phyloP scores from a whole-genome alignment of 129 eudicot species.

The Kitagawia praeruptora region DNA sequence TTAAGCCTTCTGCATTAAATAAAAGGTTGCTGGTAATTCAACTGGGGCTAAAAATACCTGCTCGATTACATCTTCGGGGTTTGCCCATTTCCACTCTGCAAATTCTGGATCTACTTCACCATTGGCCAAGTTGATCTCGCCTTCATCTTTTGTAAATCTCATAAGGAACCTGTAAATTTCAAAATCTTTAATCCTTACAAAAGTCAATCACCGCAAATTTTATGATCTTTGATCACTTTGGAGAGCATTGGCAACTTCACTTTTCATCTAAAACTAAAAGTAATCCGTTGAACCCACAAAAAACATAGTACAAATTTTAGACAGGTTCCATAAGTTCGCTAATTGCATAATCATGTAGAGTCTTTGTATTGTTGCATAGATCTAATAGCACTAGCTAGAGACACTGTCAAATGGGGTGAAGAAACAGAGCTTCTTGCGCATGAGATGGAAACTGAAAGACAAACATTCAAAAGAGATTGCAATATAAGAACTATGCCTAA shows the following conservation, averaged over 20 bases:
- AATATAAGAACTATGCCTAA: neutral
- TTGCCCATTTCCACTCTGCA: conserved; percentile 99
- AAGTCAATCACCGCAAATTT: conserved; percentile 17
- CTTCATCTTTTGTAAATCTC: conserved; percentile 68
- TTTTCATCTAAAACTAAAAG: neutral
- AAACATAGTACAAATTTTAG: neutral
- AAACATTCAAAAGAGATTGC: neutral
- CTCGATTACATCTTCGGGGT: conserved; percentile 78
- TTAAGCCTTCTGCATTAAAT: neutral
- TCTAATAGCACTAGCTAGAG: neutral
- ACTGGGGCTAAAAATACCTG: conserved; percentile 36
- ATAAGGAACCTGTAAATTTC: conserved; percentile 62
- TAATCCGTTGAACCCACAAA: neutral
- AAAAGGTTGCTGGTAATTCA: neutral
- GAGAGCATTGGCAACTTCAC: neutral
- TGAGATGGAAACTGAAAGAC: neutral
- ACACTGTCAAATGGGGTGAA: neutral
- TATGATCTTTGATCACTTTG: neutral
- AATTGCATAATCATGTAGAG: neutral
- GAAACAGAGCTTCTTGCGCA: neutral
- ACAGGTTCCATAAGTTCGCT: neutral
- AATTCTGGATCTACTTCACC: conserved; percentile 90
- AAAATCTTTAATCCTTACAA: neutral
- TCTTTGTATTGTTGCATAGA: neutral
- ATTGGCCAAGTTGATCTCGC: conserved; percentile 71